Percentiles rank a stretch among this genome's conserved stretches.
Conservation (phyloP, 148 eudicot genomes). For the Rhododendron ovatum region DNA sequence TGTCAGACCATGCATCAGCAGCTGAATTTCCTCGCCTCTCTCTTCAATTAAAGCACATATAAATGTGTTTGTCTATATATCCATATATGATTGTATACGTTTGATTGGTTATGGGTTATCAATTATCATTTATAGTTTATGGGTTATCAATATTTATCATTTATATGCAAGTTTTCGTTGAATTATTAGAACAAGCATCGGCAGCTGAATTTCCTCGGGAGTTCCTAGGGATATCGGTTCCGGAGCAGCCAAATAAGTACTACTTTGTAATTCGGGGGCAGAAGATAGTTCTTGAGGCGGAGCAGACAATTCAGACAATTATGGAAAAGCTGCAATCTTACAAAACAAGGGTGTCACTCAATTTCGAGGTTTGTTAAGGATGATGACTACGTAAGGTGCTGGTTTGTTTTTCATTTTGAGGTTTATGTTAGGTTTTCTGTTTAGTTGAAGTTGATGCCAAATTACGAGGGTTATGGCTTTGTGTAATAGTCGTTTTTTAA, state of each 20-base stretch:
- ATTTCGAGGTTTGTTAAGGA: slow-evolving; percentile 61
- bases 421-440: background rate
- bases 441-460: background rate
- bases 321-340: slow-evolving; percentile 96
- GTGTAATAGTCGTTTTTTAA: background rate
- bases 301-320: slow-evolving; percentile 64
- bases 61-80: background rate
- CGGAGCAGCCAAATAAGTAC: slow-evolving; percentile 79
- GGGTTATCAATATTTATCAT: background rate
- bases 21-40: slow-evolving; percentile 53
- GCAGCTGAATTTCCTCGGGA: slow-evolving; percentile 71
- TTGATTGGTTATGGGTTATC: background rate
- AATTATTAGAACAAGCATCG: slow-evolving; percentile 49
- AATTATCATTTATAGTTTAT: no score
- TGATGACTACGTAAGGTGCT: background rate
- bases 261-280: slow-evolving; percentile 76
- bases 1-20: slow-evolving; percentile 48
- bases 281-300: slow-evolving; percentile 76
- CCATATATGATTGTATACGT: background rate
- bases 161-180: background rate
- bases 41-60: background rate
- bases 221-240: slow-evolving; percentile 63
- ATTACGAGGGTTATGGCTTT: background rate
- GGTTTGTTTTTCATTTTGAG: background rate
- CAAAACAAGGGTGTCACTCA: slow-evolving; percentile 72